These are phyloP conservation scores for Candida anglica DNA, from an alignment of 805 yeast genomes.

Conservation along the genomic window DNA sequence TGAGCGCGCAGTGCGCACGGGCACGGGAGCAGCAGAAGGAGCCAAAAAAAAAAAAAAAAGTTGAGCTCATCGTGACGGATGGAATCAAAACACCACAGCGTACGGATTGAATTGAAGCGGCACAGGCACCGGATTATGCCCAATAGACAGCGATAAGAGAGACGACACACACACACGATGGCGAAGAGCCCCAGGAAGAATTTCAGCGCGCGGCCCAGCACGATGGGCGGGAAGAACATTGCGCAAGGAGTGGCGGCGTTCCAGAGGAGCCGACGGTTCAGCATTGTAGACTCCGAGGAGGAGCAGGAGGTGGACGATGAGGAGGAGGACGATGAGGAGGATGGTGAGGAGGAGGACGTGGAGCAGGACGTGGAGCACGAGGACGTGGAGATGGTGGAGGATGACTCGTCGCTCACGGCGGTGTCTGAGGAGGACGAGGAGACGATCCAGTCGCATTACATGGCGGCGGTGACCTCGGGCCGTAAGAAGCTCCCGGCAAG, in stretches of 20 bases:
- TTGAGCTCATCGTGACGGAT: too few species aligned
- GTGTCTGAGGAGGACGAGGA: conserved; percentile 23
- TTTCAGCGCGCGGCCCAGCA: conserved; percentile 7
- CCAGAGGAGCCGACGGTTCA: conserved; percentile 26
- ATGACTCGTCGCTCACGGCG: conserved; percentile 40
- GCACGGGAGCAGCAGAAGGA: too few species aligned
- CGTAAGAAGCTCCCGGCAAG: conserved; percentile 9
- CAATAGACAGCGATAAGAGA: too few species aligned
- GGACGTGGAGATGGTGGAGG: conserved; percentile 13
- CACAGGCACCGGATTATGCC: too few species aligned
- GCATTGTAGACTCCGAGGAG: conserved; percentile 24
- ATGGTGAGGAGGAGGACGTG: too few species aligned
- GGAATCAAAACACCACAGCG: too few species aligned
- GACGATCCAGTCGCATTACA: too few species aligned
- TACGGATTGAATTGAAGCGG: too few species aligned
- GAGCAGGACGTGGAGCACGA: conserved; percentile 3
- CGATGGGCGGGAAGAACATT: conserved; percentile 32
- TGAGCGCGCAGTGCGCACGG: too few species aligned
- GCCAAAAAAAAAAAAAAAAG: too few species aligned
- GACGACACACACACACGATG: conserved; percentile 15
- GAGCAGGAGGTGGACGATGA: conserved; percentile 4
- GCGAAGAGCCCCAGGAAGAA: conserved; percentile 30
- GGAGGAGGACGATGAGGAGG: conserved; percentile 20
- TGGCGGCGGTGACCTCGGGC: background rate
- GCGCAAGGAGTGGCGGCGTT: too few species aligned